Evolutionary conservation across 352 stramenopile genomes (phyloP).

Genomic region (Phytophthora ramorum): DNA sequence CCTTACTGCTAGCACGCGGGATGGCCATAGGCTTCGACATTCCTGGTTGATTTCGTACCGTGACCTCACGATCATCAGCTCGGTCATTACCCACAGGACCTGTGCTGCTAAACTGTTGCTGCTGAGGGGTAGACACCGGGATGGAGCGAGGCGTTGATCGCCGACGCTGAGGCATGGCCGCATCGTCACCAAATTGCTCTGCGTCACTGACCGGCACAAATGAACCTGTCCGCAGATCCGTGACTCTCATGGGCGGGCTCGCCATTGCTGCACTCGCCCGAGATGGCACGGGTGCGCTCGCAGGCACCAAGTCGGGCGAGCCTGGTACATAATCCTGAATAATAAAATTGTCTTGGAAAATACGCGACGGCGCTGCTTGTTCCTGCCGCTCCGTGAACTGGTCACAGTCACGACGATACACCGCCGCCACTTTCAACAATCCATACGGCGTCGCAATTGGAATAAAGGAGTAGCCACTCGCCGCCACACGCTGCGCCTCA

Average conservation of each 20-base stretch:
- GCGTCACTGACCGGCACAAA: slow-evolving; percentile 49
- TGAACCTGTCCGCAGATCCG: slow-evolving; percentile 35
- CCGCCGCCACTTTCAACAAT: slow-evolving; percentile 61
- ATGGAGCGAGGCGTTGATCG: slow-evolving; percentile 55
- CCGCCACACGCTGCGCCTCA: slow-evolving; percentile 46
- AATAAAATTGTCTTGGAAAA: slow-evolving; percentile 83
- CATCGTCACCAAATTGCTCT: slow-evolving; percentile 30
- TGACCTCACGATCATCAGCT: slow-evolving; percentile 18
- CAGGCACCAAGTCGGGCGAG: slow-evolving; percentile 52
- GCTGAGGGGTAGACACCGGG: slow-evolving; percentile 17
- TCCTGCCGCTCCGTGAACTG: slow-evolving; percentile 47
- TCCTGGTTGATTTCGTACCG: slow-evolving; percentile 37
- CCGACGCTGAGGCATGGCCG: slow-evolving; percentile 30
- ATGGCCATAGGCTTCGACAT: slow-evolving; percentile 88
- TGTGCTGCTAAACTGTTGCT: slow-evolving; percentile 33
- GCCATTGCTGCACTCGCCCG: slow-evolving; percentile 16
- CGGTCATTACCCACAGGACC: slow-evolving; percentile 11
- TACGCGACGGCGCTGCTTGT: slow-evolving; percentile 42
- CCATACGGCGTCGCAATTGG: slow-evolving; percentile 85
- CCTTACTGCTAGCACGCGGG: slow-evolving; percentile 56
- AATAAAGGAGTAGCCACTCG: slow-evolving; percentile 75
- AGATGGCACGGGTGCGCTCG: slow-evolving; percentile 29
- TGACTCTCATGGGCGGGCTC: slow-evolving; percentile 22
- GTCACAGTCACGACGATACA: slow-evolving; percentile 75
- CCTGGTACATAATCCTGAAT: slow-evolving; percentile 88